These are phyloP conservation scores for Kwoniella pini DNA, from an alignment of 768 basidiomycete species.

Conservation along the genomic window DNA sequence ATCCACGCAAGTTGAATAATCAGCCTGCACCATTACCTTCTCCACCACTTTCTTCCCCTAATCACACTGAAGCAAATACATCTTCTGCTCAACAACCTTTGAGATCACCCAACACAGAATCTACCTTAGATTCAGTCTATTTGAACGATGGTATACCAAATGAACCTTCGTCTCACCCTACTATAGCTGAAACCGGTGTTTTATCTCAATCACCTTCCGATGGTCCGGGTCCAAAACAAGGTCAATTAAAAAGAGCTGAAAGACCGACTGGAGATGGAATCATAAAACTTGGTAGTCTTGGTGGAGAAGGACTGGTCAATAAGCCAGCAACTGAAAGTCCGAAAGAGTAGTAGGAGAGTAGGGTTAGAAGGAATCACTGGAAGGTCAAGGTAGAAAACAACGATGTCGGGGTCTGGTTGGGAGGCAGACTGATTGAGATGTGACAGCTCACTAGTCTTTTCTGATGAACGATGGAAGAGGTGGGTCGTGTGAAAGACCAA, in stretches of 20 bases:
- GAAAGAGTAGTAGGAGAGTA: background rate
- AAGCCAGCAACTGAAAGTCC: constrained; percentile 29
- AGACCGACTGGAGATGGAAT: constrained; percentile 25
- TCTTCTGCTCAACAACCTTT: constrained; percentile 16
- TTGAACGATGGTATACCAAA: constrained; percentile 31
- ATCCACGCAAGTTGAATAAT: constrained; percentile 47
- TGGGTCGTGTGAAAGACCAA: too few relatives aligned
- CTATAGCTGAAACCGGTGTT: constrained; percentile 28
- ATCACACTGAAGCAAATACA: constrained; percentile 10
- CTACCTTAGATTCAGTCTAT: constrained; percentile 30
- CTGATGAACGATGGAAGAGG: too few relatives aligned
- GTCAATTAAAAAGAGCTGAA: constrained; percentile 39
- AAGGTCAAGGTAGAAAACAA: background rate
- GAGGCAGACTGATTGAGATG: too few relatives aligned
- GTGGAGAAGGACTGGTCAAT: constrained; percentile 41
- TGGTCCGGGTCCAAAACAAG: constrained; percentile 31
- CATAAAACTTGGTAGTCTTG: constrained; percentile 45
- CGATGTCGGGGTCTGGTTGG: too few relatives aligned
- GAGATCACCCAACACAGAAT: constrained; percentile 16
- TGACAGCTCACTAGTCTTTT: too few relatives aligned
- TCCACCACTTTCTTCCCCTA: background rate
- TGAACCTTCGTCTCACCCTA: constrained; percentile 29
- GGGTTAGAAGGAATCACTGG: background rate
- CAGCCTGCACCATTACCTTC: constrained; percentile 35
- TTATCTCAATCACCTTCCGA: constrained; percentile 9